phyloP scores from a whole-genome alignment of 2,329 filamentous ascomycete genomes.

The Epichloe gansuensis region DNA sequence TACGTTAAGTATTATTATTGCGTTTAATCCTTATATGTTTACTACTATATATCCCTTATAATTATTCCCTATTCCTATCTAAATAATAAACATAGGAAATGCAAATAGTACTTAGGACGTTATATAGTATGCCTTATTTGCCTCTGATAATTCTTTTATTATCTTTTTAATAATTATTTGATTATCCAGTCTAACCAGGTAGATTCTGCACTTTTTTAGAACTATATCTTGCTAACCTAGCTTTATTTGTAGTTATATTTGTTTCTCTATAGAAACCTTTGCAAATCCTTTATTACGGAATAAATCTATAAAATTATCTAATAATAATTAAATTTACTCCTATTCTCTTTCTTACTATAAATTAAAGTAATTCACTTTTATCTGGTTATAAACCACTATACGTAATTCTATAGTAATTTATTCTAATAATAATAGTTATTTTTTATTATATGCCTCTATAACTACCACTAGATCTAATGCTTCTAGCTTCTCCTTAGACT shows the following conservation, averaged over 20 bases:
- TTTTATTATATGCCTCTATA: too few relatives aligned
- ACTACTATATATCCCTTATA: neutral
- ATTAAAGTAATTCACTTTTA: too few relatives aligned
- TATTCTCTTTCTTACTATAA: too few relatives aligned
- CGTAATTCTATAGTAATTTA: too few relatives aligned
- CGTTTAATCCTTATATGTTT: neutral
- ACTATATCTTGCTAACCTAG: neutral
- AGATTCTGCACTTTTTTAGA: neutral
- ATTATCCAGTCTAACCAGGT: neutral
- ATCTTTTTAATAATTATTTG: neutral
- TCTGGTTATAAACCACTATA: too few relatives aligned
- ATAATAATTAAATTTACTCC: neutral
- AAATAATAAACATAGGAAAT: neutral
- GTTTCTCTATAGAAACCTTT: neutral
- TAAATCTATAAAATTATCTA: neutral
- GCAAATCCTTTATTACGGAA: neutral
- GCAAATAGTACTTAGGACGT: neutral
- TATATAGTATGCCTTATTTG: neutral
- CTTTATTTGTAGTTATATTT: neutral
- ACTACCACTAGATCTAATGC: too few relatives aligned
- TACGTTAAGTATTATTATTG: neutral
- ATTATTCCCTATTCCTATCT: neutral
- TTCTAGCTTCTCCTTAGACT: too few relatives aligned
- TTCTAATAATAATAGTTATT: too few relatives aligned
- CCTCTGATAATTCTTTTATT: neutral